These are phyloP conservation scores for Pseudogymnoascus sp. DNA, from an alignment of 2,329 filamentous ascomycete genomes.

Conservation along the genomic window DNA sequence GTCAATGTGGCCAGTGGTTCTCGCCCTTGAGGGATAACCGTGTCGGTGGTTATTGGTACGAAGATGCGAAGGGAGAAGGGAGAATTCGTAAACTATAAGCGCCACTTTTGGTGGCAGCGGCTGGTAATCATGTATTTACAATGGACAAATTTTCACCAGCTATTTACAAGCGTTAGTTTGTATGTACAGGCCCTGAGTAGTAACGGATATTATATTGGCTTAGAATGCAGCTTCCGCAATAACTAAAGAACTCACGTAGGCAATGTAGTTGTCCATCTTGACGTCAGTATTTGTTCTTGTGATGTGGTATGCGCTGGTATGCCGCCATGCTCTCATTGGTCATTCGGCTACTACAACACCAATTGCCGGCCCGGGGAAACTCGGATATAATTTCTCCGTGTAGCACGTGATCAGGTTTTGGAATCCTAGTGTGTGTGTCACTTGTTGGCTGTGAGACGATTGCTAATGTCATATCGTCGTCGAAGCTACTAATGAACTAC, in stretches of 20 bases:
- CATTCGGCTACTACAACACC: not conserved
- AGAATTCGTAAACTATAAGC: not conserved
- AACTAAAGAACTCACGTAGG: not conserved
- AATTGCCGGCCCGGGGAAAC: constrained; percentile 2
- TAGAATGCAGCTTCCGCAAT: not conserved
- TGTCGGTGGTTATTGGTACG: constrained; percentile 6
- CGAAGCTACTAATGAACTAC: not conserved
- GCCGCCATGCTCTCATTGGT: not conserved
- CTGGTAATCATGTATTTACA: not conserved
- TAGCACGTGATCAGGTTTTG: not conserved
- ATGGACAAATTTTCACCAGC: not conserved
- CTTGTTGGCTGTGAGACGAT: not conserved
- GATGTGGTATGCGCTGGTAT: not conserved
- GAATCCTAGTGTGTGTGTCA: too few relatives aligned
- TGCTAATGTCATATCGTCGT: not conserved
- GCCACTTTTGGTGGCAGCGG: not conserved
- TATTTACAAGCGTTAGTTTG: not conserved
- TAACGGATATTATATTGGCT: not conserved
- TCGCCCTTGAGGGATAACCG: not conserved
- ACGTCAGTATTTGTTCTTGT: not conserved
- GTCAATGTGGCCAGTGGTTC: not conserved
- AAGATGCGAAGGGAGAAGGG: not conserved
- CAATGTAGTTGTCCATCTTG: not conserved
- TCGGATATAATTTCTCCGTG: constrained; percentile 6
- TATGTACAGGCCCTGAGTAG: not conserved